Evolutionary conservation across 257 asterid genomes (phyloP).

Genomic region (Petrea volubilis): DNA sequence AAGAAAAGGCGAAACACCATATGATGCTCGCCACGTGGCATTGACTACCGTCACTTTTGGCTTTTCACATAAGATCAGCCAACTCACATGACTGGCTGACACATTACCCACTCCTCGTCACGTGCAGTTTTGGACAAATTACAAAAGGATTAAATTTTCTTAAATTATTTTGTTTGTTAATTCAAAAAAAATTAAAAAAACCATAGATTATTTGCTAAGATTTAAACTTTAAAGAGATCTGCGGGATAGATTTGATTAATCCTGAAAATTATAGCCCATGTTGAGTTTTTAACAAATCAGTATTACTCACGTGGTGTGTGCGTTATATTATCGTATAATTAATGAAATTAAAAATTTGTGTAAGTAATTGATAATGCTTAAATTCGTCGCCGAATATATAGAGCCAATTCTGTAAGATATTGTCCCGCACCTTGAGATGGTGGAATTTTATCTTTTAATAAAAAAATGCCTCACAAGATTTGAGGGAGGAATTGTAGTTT

Average conservation of each 20-base stretch:
- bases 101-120: slow-evolving; percentile 32
- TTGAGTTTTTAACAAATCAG: too few species aligned
- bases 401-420: too few species aligned
- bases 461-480: too few species aligned
- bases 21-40: slow-evolving; percentile 39
- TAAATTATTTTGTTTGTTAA: neutral
- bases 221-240: slow-evolving; percentile 10
- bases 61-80: slow-evolving; percentile 22
- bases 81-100: slow-evolving; percentile 42
- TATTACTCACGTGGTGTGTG: too few species aligned
- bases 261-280: too few species aligned
- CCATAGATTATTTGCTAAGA: neutral
- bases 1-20: neutral
- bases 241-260: slow-evolving; percentile 8
- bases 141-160: neutral
- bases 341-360: too few species aligned
- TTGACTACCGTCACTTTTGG: slow-evolving; percentile 30
- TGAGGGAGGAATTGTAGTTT: too few species aligned
- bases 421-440: too few species aligned
- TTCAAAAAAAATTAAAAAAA: neutral
- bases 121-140: slow-evolving; percentile 34
- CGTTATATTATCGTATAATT: too few species aligned
- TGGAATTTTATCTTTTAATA: too few species aligned
- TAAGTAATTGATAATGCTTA: too few species aligned
- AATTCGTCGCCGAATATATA: too few species aligned